phyloP scores from a whole-genome alignment of 345 rosid species.

The Linum usitatissimum region DNA sequence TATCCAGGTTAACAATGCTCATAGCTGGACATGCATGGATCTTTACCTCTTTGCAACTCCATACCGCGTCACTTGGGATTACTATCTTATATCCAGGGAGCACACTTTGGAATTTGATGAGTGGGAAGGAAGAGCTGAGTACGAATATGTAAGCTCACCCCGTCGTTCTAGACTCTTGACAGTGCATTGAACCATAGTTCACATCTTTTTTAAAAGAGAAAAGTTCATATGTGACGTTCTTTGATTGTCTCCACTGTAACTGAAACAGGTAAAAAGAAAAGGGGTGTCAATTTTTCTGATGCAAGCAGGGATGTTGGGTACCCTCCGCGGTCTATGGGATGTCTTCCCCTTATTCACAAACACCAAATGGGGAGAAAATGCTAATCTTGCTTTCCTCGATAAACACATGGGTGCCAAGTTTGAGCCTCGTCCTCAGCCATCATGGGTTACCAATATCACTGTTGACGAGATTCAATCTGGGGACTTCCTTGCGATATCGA shows the following conservation, averaged over 20 bases:
- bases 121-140: conserved; percentile 88
- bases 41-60: conserved; percentile 92
- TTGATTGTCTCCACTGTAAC: not conserved
- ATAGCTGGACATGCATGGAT: conserved; percentile 99
- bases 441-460: conserved; percentile 63
- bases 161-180: not conserved
- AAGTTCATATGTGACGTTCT: not conserved
- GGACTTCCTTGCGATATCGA: conserved; percentile 81
- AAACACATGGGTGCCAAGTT: conserved; percentile 88
- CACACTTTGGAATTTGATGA: conserved; percentile 66
- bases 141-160: conserved; percentile 67
- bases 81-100: conserved; percentile 67
- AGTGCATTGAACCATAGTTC: not conserved
- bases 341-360: conserved; percentile 93
- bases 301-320: conserved; percentile 98
- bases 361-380: conserved; percentile 87
- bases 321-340: conserved; percentile 88
- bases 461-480: conserved; percentile 75
- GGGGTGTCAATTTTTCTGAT: conserved; percentile 92
- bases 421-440: conserved; percentile 65
- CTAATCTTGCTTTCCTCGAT: conserved; percentile 69
- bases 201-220: too few species aligned
- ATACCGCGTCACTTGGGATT: conserved; percentile 92
- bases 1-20: conserved; percentile 56
- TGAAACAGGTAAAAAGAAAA: conserved; percentile 59